phyloP scores from a whole-genome alignment of 768 basidiomycete genomes.

The Mycena filopes region DNA sequence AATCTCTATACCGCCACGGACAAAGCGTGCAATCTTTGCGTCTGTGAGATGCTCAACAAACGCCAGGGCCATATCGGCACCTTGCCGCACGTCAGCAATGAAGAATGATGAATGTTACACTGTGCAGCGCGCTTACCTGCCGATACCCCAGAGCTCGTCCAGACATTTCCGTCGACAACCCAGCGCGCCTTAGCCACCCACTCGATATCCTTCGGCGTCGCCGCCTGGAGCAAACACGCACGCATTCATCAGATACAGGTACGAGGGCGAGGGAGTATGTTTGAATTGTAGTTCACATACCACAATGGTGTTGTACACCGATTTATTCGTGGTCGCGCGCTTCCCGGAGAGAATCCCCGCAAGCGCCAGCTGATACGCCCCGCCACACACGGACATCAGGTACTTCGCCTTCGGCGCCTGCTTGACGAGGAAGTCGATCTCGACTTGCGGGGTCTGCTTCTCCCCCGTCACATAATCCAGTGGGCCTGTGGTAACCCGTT shows the following conservation, averaged over 20 bases:
- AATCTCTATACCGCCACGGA: constrained; percentile 35
- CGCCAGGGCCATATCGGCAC: constrained; percentile 46
- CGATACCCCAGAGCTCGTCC: constrained; percentile 47
- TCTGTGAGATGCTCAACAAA: constrained; percentile 45
- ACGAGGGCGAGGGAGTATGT: not conserved
- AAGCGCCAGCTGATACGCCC: constrained; percentile 43
- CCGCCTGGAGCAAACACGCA: not conserved
- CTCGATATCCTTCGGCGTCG: constrained; percentile 31
- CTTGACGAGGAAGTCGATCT: constrained; percentile 37
- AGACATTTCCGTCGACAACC: constrained; percentile 46
- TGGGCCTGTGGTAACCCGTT: constrained; percentile 13
- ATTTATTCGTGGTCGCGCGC: constrained; percentile 52
- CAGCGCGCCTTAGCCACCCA: constrained; percentile 47
- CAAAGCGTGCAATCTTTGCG: constrained; percentile 25
- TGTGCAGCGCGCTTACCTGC: constrained; percentile 34
- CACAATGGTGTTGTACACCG: constrained; percentile 37
- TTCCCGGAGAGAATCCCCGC: constrained; percentile 46
- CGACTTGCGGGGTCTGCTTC: constrained; percentile 10
- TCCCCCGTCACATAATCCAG: not conserved
- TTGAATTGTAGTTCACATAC: constrained; percentile 23
- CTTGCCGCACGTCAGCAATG: no score
- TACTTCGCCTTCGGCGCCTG: constrained; percentile 44
- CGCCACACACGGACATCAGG: constrained; percentile 47
- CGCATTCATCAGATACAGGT: not conserved
- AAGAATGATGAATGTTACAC: no score